These are phyloP conservation scores for Podospora conica DNA, from an alignment of 495 filamentous ascomycete species.

Conservation along the genomic window DNA sequence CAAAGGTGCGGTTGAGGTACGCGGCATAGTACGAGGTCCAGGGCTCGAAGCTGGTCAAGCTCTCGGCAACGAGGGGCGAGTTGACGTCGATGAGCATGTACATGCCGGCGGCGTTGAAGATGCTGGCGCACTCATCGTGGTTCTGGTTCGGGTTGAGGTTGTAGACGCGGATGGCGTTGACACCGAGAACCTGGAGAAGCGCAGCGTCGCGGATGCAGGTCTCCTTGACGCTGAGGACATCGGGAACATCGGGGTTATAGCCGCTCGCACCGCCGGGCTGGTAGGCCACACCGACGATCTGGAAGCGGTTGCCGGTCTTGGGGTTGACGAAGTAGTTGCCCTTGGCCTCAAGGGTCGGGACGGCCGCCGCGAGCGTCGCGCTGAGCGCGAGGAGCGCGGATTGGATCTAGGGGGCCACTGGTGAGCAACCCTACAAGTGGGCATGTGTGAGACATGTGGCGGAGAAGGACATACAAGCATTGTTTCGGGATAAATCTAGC, in stretches of 20 bases:
- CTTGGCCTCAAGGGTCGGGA: slow-evolving; percentile 64
- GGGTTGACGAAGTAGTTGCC: slow-evolving; percentile 81
- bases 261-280: slow-evolving; percentile 86
- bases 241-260: slow-evolving; percentile 57
- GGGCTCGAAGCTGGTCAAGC: slow-evolving; percentile 65
- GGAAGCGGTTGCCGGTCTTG: slow-evolving; percentile 70
- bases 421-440: neutral
- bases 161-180: slow-evolving; percentile 92
- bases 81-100: slow-evolving; percentile 80
- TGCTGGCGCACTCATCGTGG: slow-evolving; percentile 82
- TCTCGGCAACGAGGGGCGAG: slow-evolving; percentile 73
- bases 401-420: slow-evolving; percentile 22
- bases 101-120: slow-evolving; percentile 72
- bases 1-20: slow-evolving; percentile 82
- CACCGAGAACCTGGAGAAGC: slow-evolving; percentile 73
- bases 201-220: slow-evolving; percentile 86
- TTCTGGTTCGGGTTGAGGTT: slow-evolving; percentile 79
- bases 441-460: neutral
- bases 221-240: slow-evolving; percentile 69
- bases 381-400: slow-evolving; percentile 40
- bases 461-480: slow-evolving; percentile 11
- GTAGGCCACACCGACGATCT: slow-evolving; percentile 89
- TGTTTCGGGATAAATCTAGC: slow-evolving; percentile 1
- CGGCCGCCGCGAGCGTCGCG: slow-evolving; percentile 55
- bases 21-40: slow-evolving; percentile 61